A percentile compares a stretch with the other conserved stretches of the same genome.
These are phyloP conservation scores for Coemansia sp. DNA, from an alignment of 192 early-diverging fungal genomes.

Conservation along the genomic window DNA sequence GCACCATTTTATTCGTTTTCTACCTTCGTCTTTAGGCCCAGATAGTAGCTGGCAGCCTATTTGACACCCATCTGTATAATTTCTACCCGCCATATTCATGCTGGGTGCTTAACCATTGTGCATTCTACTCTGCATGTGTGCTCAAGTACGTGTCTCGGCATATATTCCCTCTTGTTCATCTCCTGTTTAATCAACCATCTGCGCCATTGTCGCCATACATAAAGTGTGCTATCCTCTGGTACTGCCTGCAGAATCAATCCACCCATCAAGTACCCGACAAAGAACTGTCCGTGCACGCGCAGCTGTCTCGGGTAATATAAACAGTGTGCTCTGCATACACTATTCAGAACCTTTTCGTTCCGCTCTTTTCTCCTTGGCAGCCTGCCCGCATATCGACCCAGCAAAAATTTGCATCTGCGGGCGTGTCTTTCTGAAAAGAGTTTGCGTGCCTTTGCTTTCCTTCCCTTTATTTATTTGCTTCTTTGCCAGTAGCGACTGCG, in stretches of 20 bases:
- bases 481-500: background rate
- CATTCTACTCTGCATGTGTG: slow-evolving; percentile 12
- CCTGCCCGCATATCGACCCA: background rate
- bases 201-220: slow-evolving; percentile 2
- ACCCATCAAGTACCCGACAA: background rate
- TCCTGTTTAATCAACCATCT: background rate
- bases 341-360: background rate
- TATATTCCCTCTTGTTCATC: slow-evolving; percentile 1
- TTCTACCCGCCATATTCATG: background rate
- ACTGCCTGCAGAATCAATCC: background rate
- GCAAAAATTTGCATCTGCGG: background rate
- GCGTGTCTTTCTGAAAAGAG: background rate
- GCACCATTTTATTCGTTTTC: background rate
- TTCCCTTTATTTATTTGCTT: background rate
- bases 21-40: background rate
- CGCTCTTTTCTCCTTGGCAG: background rate
- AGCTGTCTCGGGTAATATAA: background rate
- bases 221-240: background rate
- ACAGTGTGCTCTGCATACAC: background rate
- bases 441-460: background rate
- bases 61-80: background rate
- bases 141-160: slow-evolving; percentile 11
- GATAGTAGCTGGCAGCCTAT: background rate
- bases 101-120: background rate
- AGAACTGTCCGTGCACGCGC: background rate